These are phyloP conservation scores for Hypomyces rosellus DNA, from an alignment of 2,329 filamentous ascomycete species.

Conservation along the genomic window DNA sequence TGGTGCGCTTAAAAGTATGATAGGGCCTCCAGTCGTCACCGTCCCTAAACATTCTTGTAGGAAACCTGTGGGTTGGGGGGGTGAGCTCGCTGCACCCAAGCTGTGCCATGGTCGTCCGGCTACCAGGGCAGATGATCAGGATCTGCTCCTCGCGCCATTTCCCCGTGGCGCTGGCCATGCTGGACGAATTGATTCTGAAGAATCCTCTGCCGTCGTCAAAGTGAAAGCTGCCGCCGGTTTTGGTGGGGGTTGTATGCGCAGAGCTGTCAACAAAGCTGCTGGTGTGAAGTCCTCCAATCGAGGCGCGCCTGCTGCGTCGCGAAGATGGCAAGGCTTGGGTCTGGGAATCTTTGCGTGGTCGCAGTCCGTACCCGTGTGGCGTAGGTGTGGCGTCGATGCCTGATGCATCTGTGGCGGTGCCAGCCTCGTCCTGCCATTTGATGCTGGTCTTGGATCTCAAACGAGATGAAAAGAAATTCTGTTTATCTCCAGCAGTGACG, in stretches of 20 bases:
- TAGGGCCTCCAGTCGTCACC: conserved; percentile 71
- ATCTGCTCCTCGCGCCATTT: conserved; percentile 61
- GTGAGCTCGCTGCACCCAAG: conserved; percentile 87
- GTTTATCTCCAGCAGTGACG: too few relatives aligned
- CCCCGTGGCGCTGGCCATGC: conserved; percentile 50
- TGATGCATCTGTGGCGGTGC: conserved; percentile 12
- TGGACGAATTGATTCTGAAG: conserved; percentile 16
- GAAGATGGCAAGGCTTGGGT: conserved; percentile 15
- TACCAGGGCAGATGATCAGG: conserved; percentile 73
- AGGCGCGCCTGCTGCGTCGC: conserved; percentile 13
- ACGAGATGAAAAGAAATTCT: too few relatives aligned
- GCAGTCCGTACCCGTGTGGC: conserved; percentile 18
- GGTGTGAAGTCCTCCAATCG: not conserved
- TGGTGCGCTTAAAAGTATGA: conserved; percentile 63
- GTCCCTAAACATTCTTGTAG: conserved; percentile 92
- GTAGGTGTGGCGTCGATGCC: conserved; percentile 15
- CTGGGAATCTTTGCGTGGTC: conserved; percentile 20
- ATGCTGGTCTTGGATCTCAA: too few relatives aligned
- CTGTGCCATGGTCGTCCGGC: conserved; percentile 84
- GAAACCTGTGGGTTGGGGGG: conserved; percentile 76
- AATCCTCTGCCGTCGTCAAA: too few relatives aligned
- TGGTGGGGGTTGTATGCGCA: not conserved
- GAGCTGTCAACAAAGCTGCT: not conserved
- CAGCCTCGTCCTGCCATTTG: not conserved
- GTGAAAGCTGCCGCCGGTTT: not conserved